phyloP scores from a whole-genome alignment of 176 grass and related monocot genomes.

The Triticum urartu region DNA sequence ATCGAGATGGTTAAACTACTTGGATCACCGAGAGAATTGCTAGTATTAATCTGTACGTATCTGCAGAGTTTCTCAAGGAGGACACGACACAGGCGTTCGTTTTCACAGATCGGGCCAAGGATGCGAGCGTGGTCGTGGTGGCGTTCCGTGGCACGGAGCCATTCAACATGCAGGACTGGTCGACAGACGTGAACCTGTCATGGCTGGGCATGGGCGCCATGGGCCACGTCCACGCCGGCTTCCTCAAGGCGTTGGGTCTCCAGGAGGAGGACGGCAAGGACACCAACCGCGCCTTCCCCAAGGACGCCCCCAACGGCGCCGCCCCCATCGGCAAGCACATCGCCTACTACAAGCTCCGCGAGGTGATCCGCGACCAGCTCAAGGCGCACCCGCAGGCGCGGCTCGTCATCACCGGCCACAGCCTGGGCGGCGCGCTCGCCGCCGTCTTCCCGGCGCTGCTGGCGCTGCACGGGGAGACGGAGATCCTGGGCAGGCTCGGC shows the following conservation, averaged over 20 bases:
- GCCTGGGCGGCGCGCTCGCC: constrained; percentile 82
- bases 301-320: not conserved
- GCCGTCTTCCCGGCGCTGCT: constrained; percentile 67
- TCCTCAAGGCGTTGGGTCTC: constrained; percentile 87
- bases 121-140: constrained; percentile 57
- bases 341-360: constrained; percentile 80
- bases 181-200: constrained; percentile 79
- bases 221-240: constrained; percentile 78
- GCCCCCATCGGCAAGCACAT: not conserved
- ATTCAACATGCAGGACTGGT: constrained; percentile 86
- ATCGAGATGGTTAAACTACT: not conserved
- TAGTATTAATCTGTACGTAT: not conserved
- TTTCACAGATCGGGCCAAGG: constrained; percentile 31
- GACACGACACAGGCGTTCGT: constrained; percentile 84
- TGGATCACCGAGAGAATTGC: not conserved
- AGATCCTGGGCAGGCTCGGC: constrained; percentile 35
- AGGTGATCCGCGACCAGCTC: constrained; percentile 34
- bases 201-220: constrained; percentile 61
- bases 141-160: constrained; percentile 78
- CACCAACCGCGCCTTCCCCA: constrained; percentile 34
- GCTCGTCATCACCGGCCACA: constrained; percentile 73
- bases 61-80: constrained; percentile 51
- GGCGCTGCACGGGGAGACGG: constrained; percentile 40
- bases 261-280: constrained; percentile 53
- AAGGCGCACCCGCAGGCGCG: constrained; percentile 43